These are phyloP conservation scores for Secale cereale DNA, from an alignment of 176 grass and related monocot genomes.

Conservation along the genomic window DNA sequence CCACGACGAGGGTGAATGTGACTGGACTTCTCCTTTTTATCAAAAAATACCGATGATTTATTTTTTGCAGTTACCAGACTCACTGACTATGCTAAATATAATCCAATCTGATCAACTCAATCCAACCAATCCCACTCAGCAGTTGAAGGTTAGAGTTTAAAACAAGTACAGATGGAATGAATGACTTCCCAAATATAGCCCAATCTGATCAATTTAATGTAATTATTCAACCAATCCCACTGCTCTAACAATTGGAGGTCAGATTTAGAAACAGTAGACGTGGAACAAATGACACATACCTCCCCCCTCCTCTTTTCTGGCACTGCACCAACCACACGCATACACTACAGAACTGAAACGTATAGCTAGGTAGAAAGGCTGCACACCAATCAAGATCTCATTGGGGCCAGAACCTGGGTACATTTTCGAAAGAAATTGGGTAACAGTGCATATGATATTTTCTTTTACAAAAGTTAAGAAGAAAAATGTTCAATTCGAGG, in stretches of 20 bases:
- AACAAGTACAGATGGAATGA: background rate
- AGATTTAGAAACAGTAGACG: background rate
- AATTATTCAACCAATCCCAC: background rate
- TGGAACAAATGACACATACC: background rate
- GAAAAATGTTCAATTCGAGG: background rate
- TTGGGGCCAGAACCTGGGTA: background rate
- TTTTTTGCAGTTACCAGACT: constrained; percentile 7
- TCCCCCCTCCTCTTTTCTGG: background rate
- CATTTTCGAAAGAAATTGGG: background rate
- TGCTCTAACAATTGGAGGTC: background rate
- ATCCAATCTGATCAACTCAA: background rate
- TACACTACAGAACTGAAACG: background rate
- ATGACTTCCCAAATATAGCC: background rate
- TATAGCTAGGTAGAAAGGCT: background rate
- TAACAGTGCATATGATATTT: background rate
- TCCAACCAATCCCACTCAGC: background rate
- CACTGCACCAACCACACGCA: background rate
- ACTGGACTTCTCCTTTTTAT: background rate
- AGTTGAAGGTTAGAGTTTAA: background rate
- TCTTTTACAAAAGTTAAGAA: background rate
- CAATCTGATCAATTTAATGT: background rate
- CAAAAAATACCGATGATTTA: background rate
- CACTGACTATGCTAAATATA: background rate
- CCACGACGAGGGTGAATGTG: background rate
- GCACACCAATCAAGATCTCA: background rate